Evolutionary conservation across 768 basidiomycete species (phyloP).

Genomic region (Favolaschia claudopus): DNA sequence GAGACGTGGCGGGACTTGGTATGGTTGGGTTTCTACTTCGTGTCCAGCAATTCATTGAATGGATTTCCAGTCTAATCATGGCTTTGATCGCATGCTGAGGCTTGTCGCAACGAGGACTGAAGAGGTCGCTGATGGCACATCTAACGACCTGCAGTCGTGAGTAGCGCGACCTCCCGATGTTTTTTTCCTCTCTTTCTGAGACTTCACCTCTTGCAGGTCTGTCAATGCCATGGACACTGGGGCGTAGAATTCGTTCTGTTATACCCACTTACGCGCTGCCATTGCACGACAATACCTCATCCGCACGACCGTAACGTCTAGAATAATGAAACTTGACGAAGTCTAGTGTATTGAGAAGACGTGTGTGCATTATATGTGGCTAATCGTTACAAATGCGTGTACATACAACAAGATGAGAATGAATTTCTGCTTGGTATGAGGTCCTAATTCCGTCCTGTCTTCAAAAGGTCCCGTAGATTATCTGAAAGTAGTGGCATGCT

Average conservation of each 20-base stretch:
- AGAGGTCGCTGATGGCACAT: conserved; percentile 11
- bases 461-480: conserved; percentile 67
- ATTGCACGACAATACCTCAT: background rate
- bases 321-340: conserved; percentile 6
- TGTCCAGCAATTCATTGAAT: conserved; percentile 7
- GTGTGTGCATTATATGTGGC: conserved; percentile 26
- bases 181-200: background rate
- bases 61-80: conserved; percentile 77
- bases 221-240: conserved; percentile 3
- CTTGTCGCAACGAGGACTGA: conserved; percentile 48
- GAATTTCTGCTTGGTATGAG: background rate
- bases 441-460: conserved; percentile 44
- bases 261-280: conserved; percentile 15
- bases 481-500: conserved; percentile 63
- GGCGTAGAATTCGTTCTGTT: conserved; percentile 4
- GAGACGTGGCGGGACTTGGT: conserved; percentile 88
- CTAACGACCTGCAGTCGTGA: conserved; percentile 12
- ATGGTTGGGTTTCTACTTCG: conserved; percentile 31
- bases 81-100: conserved; percentile 72
- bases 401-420: conserved; percentile 18
- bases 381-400: conserved; percentile 25
- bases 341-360: background rate
- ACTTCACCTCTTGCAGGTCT: background rate
- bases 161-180: background rate
- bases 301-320: conserved; percentile 22